Base-by-base conservation (phyloP, 2,329 filamentous ascomycete genomes). In the Phialemonium atrogriseum region DNA sequence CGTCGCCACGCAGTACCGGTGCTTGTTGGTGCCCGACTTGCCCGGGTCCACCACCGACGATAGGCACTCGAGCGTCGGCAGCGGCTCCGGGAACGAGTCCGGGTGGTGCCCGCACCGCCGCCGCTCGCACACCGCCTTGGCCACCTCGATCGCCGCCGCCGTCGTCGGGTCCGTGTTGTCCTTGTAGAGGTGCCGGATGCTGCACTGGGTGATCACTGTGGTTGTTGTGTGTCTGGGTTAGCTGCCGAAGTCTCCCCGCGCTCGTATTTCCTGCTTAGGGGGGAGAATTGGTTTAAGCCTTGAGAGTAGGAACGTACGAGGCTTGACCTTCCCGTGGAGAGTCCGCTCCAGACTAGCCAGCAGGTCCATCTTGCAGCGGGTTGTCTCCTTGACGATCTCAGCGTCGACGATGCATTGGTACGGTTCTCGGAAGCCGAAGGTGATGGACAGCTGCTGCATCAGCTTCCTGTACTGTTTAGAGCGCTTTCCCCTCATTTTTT, bases 401-500 rank as follows among this genome's bases (percentile, higher is more conserved):
- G 85, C 84, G 52, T 94, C 88, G 39, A 95, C 78, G 25, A 94
- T 66, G 31, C 94, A 80, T 62, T 96, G 91, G 62, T 95, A 96
- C 9, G 91, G 87, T 60, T 91, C 84, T 46, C 88, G 84, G 58
- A 95, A 95, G 38, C 83, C 81, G 54, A 94, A 95, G 38, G 77
- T 79, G 56, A 89, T 72, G 52, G 80, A 77, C 70, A 88, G 94
- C 53, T 89, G 81, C 60, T 86, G 80, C 80, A 98, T 93, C 50
- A 95, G 77, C 77, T 95, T 95, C 47, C 64, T 60, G 37, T 67
- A 67, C 43, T 66, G 62, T 37, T 67, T 67, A 15, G 60, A 63
- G 5, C 64, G 55, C 50, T 67, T 67, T 26, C 62, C 64, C 45
- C 63, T 61, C 64, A 67, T 67, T 5, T 45, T 61, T 30, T 16